A percentile compares a stretch with the other conserved stretches of the same genome.
These are phyloP conservation scores for Dentipellis sp. DNA, from an alignment of 768 basidiomycete species.

Conservation along the genomic window DNA sequence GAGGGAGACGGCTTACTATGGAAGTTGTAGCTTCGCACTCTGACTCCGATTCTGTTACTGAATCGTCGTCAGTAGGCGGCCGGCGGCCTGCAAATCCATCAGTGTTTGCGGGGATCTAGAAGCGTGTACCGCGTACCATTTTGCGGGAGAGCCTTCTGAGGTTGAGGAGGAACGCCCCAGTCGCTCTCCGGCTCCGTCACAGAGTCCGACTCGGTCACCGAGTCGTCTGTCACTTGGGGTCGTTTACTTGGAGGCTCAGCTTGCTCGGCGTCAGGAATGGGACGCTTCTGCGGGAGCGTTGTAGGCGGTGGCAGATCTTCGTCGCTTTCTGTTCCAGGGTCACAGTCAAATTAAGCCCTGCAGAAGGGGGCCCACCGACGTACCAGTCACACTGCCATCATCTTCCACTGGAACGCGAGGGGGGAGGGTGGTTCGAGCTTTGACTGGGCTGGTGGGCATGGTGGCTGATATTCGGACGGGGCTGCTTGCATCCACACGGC, in stretches of 20 bases:
- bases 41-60: slow-evolving; percentile 40
- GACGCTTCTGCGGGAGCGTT: not conserved
- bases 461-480: not conserved
- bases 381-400: not conserved
- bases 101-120: slow-evolving; percentile 5
- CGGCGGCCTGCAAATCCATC: slow-evolving; percentile 2
- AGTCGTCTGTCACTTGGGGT: not conserved
- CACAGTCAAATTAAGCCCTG: not conserved
- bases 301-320: not conserved
- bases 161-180: not conserved
- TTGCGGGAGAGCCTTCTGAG: not conserved
- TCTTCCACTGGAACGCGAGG: not conserved
- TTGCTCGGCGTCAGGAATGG: not conserved
- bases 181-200: slow-evolving; percentile 1
- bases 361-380: not conserved
- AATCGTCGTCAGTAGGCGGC: slow-evolving; percentile 8
- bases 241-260: not conserved
- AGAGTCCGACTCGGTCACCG: not conserved
- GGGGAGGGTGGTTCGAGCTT: not conserved
- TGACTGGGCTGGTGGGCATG: not conserved
- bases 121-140: too few species aligned
- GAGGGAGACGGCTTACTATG: not conserved
- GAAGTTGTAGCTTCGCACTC: slow-evolving; percentile 17
- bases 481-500: slow-evolving; percentile 2
- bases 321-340: slow-evolving; percentile 22